Evolutionary conservation across 805 yeast species (phyloP).

Genomic region (Starmerella stigmatis): DNA sequence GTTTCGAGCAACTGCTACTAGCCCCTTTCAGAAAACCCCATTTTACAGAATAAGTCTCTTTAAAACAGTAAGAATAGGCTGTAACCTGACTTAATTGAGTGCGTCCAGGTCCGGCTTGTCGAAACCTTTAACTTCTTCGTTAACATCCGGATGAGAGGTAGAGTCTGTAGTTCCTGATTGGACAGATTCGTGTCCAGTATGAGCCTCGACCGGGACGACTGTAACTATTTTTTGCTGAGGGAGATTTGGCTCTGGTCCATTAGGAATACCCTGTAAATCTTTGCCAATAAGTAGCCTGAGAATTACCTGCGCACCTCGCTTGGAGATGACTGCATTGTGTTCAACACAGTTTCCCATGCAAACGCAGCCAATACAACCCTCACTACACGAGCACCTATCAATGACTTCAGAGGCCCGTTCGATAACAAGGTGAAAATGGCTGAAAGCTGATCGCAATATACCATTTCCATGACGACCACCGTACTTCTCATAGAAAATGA

Average conservation of each 20-base stretch:
- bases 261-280: constrained; percentile 35
- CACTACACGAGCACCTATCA: constrained; percentile 48
- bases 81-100: too few species aligned
- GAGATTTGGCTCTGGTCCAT: constrained; percentile 32
- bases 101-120: background rate
- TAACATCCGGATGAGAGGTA: too few species aligned
- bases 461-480: constrained; percentile 80
- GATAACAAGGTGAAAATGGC: constrained; percentile 58
- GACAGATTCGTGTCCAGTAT: background rate
- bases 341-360: constrained; percentile 76
- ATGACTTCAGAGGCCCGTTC: constrained; percentile 49
- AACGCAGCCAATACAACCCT: constrained; percentile 79
- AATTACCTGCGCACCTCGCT: constrained; percentile 69
- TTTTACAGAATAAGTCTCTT: too few species aligned
- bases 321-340: constrained; percentile 69
- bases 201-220: constrained; percentile 16
- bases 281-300: constrained; percentile 51
- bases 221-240: constrained; percentile 12
- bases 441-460: constrained; percentile 66
- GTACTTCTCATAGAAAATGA: constrained; percentile 71
- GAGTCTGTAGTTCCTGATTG: background rate
- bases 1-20: too few species aligned
- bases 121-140: background rate
- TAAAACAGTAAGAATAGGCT: too few species aligned
- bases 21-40: too few species aligned